Percentiles rank a stretch among this genome's conserved stretches.
Evolutionary conservation across 176 grass and related monocot species (phyloP).

Genomic region (sorghum (Sorghum bicolor)): DNA sequence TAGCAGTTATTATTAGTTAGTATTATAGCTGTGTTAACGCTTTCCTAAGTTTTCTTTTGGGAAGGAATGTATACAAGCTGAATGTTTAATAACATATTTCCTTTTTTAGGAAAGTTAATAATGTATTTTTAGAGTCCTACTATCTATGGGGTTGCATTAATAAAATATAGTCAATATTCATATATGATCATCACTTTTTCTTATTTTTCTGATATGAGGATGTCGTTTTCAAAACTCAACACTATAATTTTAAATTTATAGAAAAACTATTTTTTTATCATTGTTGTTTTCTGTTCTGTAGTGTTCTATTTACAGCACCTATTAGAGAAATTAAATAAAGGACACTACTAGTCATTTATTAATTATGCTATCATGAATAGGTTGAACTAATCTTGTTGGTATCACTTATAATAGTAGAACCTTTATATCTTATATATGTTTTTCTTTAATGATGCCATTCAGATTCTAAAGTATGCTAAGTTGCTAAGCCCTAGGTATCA

Average conservation of each 20-base stretch:
- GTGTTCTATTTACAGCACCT: background rate
- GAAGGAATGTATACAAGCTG: background rate
- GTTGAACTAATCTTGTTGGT: slow-evolving; percentile 9
- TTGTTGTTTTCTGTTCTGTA: background rate
- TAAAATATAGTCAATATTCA: background rate
- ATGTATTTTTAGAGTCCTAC: background rate
- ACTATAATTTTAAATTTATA: background rate
- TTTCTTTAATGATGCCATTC: slow-evolving; percentile 10
- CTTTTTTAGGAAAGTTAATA: background rate
- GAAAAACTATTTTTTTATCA: background rate
- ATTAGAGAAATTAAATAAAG: slow-evolving; percentile 6
- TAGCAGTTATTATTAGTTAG: background rate
- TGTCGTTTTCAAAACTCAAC: slow-evolving; percentile 12
- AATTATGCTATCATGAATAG: slow-evolving; percentile 7
- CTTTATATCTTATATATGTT: slow-evolving; percentile 7
- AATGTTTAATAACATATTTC: background rate
- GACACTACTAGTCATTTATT: background rate
- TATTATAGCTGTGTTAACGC: background rate
- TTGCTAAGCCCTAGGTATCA: slow-evolving; percentile 1
- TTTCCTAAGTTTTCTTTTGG: background rate
- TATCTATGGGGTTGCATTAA: background rate
- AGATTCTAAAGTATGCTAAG: slow-evolving; percentile 14
- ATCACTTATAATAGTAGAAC: background rate
- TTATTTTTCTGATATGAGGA: background rate
- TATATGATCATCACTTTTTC: background rate